Evolutionary conservation across 208 protist species (phyloP).

Genomic region (Leishmania lainsoni): DNA sequence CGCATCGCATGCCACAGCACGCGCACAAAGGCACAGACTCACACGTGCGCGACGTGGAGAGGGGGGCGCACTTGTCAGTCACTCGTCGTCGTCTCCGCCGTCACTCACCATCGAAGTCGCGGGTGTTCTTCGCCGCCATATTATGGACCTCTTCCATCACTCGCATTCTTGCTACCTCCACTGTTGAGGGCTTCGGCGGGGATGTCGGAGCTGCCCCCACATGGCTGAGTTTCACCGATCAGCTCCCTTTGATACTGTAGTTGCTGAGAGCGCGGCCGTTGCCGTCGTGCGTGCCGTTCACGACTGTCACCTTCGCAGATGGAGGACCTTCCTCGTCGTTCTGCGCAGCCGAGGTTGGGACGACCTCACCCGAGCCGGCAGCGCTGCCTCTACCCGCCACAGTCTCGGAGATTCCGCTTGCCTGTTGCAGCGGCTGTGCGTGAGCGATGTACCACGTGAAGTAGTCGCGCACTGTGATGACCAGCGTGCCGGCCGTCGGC

Average conservation of each 20-base stretch:
- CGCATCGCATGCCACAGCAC: background rate
- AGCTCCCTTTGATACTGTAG: background rate
- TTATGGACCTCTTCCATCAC: background rate
- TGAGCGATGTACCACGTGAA: slow-evolving; percentile 76
- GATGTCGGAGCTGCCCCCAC: background rate
- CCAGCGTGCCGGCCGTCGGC: slow-evolving; percentile 55
- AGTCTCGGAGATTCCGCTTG: too few species aligned
- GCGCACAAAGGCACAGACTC: background rate
- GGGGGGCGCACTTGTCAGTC: background rate
- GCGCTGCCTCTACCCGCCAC: background rate
- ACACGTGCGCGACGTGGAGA: background rate
- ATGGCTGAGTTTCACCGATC: background rate
- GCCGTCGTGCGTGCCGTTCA: background rate
- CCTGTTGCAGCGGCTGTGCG: slow-evolving; percentile 1
- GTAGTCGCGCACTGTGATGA: slow-evolving; percentile 76
- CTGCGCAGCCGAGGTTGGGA: background rate
- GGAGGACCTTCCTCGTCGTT: background rate
- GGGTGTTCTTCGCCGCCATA: background rate
- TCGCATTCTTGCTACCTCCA: background rate
- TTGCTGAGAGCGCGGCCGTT: background rate
- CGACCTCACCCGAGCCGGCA: background rate
- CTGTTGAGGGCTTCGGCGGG: background rate
- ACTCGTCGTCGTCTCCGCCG: background rate
- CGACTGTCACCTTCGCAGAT: background rate
- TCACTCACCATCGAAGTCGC: background rate